Percentiles rank a stretch among this genome's conserved stretches.
Evolutionary conservation across 306 rosid species (phyloP).

Genomic region (Urtica urens): DNA sequence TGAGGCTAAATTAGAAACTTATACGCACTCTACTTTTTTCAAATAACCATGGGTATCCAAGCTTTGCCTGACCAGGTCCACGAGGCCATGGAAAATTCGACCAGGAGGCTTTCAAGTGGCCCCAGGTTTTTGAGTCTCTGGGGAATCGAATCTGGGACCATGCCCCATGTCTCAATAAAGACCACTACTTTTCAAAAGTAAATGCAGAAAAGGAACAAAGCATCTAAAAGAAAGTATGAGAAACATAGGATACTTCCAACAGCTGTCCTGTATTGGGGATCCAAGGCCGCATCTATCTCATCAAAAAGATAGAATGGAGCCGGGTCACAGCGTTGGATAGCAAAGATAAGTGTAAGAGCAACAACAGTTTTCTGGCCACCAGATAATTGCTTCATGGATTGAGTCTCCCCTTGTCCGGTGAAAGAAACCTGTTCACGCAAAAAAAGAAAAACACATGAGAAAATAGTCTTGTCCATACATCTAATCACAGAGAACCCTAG

Average conservation of each 20-base stretch:
- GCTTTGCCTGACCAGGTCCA: too few species aligned
- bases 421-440: conserved; percentile 80
- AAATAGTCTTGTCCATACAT: neutral
- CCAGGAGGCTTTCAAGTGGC: too few species aligned
- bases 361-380: conserved; percentile 99
- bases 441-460: neutral
- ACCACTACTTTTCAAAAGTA: too few species aligned
- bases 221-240: neutral
- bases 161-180: too few species aligned
- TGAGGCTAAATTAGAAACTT: neutral
- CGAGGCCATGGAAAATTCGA: too few species aligned
- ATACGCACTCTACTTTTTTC: neutral
- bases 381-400: conserved; percentile 96
- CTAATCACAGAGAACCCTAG: neutral
- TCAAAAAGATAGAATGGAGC: conserved; percentile 98
- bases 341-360: conserved; percentile 93
- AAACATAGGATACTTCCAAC: conserved; percentile 91
- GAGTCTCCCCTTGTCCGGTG: conserved; percentile 97
- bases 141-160: too few species aligned
- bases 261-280: conserved; percentile 95
- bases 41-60: neutral
- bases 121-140: too few species aligned
- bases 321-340: conserved; percentile 98
- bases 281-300: conserved; percentile 96
- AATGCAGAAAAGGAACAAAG: conserved; percentile 8